Evolutionary conservation across 1,284 basidiomycete genomes (phyloP), one percentile per base, ranked within the genome.

Genomic region (Leucoagaricus sp.): DNA sequence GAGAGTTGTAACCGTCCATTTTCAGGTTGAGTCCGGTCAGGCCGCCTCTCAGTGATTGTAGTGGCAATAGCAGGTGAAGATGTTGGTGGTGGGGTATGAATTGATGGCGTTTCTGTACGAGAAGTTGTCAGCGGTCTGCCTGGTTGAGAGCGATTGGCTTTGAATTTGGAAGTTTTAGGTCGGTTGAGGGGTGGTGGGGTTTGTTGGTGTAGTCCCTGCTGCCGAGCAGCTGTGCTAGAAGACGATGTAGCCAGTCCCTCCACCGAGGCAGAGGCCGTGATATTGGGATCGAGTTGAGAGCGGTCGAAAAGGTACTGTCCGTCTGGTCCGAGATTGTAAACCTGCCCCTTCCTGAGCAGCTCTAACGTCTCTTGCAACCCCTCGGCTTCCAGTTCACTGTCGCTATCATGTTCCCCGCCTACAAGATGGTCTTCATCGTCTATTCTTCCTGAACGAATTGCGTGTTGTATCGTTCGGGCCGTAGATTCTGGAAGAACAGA

Each of bases 401-500:
- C 84, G 53, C 82, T 84, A 34, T 86, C 85, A 38, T 75, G 77
- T 28, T 76, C 75, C 7, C 77, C 80, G 2, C 84, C 86, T 5
- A 85, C 72, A 4, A 91, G 75, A 29, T 75, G 73, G 13, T 75
- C 75, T 31, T 80, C 70, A 34, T 67, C 65, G 58, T 87, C 81
- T 19, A 91, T 61, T 65, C 83, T 86, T 4, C 89, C 89, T 28
- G 81, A 72, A 33, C 80, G 80, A 41, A 91, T 75, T 0, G 85
- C 81, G 34, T 72, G 71, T 65, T 81, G 83, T 28, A 89, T 64
- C 4, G 78, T 76, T 15, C 75, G 74, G n/a, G 78, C 73, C 55
- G 76, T 76, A 3, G 82, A 75, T 12, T 72, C 78, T 4, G 87
- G 80, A 40, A 86, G 64, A 28, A 83, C 70, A 4, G 78, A 75